Evolutionary conservation across 2,329 filamentous ascomycete species (phyloP), one percentile per base, ranked within the genome.

Genomic region (Arachnopeziza araneosa): DNA sequence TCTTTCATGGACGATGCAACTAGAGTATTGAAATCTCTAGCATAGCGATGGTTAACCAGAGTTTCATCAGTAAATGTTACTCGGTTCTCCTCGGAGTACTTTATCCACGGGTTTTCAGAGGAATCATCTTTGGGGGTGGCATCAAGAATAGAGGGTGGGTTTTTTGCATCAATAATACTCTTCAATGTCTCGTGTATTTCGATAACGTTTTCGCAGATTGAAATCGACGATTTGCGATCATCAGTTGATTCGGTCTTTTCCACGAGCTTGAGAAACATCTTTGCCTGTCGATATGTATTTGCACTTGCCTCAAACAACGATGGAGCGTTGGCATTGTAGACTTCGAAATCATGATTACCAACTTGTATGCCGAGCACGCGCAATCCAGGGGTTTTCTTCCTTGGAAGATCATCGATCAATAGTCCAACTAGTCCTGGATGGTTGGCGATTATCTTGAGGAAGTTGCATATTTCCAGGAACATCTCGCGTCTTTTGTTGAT

Each of bases 21-120:
- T 10, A 66, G 17, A 14, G 26, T n/a, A 52, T 24, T 44, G 52
- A 58, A 62, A 22, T 57, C 24, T 12, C 24, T 50, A 5, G 53
- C 22, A 30, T 59, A 64, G 26, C 57, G 54, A 50, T 68, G 66
- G 21, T 50, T 54, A 4, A 24, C 32, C n/a, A 66, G 58, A 21
- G 64, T 61, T 17, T 68, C 65, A 53, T 68, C 63, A 5, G 65
- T 66, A 50, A 68, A 68, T 2, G 61, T 64, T 3, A 68, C 62
- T 24, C 60, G 56, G 32, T 67, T 65, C 2, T 66, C 60, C 21
- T 63, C 61, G 17, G 56, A 30, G 57, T 60, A 68, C 36, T 56
- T 54, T n/a, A 23, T 56, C 66, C 66, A 67, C 1, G 30, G 6
- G 19, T 61, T 55, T 36, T 54, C 36, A 44, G 36, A 52, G 7